These are phyloP conservation scores for Pestalotiopsis sp. DNA, from an alignment of 2,329 filamentous ascomycete species.

Conservation along the genomic window DNA sequence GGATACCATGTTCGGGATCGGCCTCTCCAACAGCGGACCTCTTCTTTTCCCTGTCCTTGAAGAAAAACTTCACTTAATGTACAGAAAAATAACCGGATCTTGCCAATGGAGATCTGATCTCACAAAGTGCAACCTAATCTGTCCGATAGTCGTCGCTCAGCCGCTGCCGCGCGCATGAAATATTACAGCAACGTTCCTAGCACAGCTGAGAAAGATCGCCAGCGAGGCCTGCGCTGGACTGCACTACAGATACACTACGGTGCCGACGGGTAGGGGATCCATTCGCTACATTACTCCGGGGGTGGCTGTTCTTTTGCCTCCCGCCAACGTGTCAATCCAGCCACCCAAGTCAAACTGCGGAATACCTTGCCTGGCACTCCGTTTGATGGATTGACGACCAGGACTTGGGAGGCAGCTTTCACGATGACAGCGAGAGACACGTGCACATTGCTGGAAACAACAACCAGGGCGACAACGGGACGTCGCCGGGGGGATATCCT, in stretches of 20 bases:
- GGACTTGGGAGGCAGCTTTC: too few relatives aligned
- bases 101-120: neutral
- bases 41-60: neutral
- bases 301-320: neutral
- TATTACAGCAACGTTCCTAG: conserved; percentile 1
- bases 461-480: neutral
- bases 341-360: neutral
- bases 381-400: neutral
- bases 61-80: neutral
- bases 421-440: neutral
- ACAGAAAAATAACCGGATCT: neutral
- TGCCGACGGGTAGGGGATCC: neutral
- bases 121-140: neutral
- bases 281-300: neutral
- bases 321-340: neutral
- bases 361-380: neutral
- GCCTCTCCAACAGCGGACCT: neutral
- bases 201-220: conserved; percentile 4
- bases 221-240: neutral
- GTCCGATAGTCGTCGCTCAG: neutral
- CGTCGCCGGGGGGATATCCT: neutral
- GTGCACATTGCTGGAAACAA: neutral
- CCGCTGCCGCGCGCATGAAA: neutral
- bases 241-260: neutral
- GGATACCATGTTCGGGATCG: neutral